These are phyloP conservation scores for Nadsonia commutata DNA, from an alignment of 1,139 yeast species.

Conservation along the genomic window DNA sequence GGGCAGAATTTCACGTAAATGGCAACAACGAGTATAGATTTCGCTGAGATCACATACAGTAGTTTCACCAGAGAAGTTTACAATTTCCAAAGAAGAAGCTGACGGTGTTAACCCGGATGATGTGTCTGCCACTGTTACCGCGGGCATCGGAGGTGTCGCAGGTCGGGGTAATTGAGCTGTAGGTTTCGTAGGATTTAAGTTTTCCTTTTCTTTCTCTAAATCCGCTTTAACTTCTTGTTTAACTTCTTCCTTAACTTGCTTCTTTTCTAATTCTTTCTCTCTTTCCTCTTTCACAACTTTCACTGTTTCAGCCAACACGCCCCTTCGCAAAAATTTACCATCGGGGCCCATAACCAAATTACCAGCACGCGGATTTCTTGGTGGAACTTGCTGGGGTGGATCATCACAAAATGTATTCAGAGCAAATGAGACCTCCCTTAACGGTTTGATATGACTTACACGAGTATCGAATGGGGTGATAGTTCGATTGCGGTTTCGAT, in stretches of 20 bases:
- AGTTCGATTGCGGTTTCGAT: background rate
- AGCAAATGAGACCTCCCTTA: conserved; percentile 48
- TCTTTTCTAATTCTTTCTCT: no score
- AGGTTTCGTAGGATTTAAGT: background rate
- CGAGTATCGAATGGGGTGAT: background rate
- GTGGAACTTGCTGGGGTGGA: conserved; percentile 94
- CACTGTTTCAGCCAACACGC: background rate
- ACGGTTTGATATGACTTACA: background rate
- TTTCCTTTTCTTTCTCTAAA: background rate
- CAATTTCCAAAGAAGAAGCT: conserved; percentile 31
- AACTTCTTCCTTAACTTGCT: background rate
- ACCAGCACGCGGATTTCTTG: conserved; percentile 69
- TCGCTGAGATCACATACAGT: conserved; percentile 42
- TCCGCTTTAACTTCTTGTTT: background rate
- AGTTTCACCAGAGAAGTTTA: conserved; percentile 9
- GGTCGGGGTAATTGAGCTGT: background rate
- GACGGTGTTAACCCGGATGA: conserved; percentile 25
- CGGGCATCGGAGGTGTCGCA: no score
- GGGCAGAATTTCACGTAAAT: conserved; percentile 79
- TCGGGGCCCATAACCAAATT: conserved; percentile 41
- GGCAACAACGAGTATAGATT: conserved; percentile 83
- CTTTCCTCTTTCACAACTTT: background rate
- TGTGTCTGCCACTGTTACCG: no score
- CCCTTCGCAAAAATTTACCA: background rate
- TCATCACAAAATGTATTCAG: conserved; percentile 53